phyloP scores from a whole-genome alignment of 352 stramenopile species.

The Peronospora farinosa region DNA sequence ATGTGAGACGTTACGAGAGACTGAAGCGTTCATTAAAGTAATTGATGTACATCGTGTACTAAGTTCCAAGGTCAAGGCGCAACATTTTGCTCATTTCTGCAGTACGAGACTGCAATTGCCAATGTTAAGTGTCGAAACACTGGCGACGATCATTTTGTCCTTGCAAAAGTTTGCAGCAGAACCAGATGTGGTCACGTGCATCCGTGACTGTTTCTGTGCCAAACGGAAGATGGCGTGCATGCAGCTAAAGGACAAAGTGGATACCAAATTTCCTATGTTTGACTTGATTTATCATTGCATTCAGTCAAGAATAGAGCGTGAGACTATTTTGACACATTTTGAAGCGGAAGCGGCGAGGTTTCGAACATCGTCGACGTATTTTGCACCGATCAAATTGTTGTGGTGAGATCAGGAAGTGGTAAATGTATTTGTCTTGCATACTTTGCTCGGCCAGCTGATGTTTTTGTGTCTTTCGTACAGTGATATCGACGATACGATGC shows the following conservation, averaged over 20 bases:
- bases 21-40: constrained; percentile 55
- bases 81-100: constrained; percentile 66
- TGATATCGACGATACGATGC: constrained; percentile 80
- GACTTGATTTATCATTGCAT: constrained; percentile 65
- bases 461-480: constrained; percentile 19
- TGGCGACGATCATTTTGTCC: constrained; percentile 47
- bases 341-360: constrained; percentile 43
- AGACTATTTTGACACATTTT: constrained; percentile 58
- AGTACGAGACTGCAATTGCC: constrained; percentile 33
- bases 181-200: constrained; percentile 42
- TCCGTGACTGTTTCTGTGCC: constrained; percentile 54
- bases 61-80: constrained; percentile 66
- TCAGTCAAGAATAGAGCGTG: constrained; percentile 33
- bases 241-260: constrained; percentile 62
- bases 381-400: constrained; percentile 54
- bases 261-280: constrained; percentile 60
- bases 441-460: not conserved
- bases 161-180: constrained; percentile 51
- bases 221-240: constrained; percentile 36
- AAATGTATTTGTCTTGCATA: not conserved
- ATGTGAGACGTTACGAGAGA: constrained; percentile 36
- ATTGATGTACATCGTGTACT: constrained; percentile 49
- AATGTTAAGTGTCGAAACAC: constrained; percentile 29
- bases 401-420: constrained; percentile 31
- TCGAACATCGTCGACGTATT: constrained; percentile 26